A percentile compares a stretch with the other conserved stretches of the same genome.
Evolutionary conservation across 352 stramenopile species (phyloP).

Genomic region (Pythium graminicola): DNA sequence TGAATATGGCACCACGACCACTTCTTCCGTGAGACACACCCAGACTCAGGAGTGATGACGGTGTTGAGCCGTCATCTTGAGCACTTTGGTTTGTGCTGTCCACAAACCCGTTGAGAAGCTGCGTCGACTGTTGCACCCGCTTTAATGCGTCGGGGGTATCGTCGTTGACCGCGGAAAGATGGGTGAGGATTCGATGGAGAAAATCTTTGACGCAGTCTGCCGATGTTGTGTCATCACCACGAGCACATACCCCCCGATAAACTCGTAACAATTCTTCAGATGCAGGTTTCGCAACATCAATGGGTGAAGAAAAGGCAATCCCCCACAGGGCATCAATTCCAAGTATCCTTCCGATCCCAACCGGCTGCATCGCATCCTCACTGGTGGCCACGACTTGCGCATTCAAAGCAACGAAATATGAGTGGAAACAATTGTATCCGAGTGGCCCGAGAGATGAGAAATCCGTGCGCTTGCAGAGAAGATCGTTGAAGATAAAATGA

Average conservation of each 20-base stretch:
- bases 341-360: conserved; percentile 25
- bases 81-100: conserved; percentile 10
- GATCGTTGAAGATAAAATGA: conserved; percentile 74
- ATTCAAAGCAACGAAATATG: conserved; percentile 80
- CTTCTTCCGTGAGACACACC: conserved; percentile 60
- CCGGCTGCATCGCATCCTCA: neutral
- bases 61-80: conserved; percentile 22
- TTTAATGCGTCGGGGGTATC: conserved; percentile 45
- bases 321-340: conserved; percentile 80
- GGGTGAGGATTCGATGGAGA: conserved; percentile 68
- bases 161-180: conserved; percentile 48
- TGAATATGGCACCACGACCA: conserved; percentile 67
- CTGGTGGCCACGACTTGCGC: conserved; percentile 9
- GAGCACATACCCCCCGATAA: conserved; percentile 56
- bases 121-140: conserved; percentile 73
- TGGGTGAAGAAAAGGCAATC: conserved; percentile 72
- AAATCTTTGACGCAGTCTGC: conserved; percentile 65
- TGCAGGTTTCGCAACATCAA: conserved; percentile 71
- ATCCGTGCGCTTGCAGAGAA: conserved; percentile 75
- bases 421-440: conserved; percentile 85
- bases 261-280: conserved; percentile 73
- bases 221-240: conserved; percentile 28
- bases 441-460: conserved; percentile 61
- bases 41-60: conserved; percentile 35
- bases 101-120: conserved; percentile 62